These are phyloP conservation scores for Exophiala spinifera DNA, from an alignment of 2,329 filamentous ascomycete genomes.

Conservation along the genomic window DNA sequence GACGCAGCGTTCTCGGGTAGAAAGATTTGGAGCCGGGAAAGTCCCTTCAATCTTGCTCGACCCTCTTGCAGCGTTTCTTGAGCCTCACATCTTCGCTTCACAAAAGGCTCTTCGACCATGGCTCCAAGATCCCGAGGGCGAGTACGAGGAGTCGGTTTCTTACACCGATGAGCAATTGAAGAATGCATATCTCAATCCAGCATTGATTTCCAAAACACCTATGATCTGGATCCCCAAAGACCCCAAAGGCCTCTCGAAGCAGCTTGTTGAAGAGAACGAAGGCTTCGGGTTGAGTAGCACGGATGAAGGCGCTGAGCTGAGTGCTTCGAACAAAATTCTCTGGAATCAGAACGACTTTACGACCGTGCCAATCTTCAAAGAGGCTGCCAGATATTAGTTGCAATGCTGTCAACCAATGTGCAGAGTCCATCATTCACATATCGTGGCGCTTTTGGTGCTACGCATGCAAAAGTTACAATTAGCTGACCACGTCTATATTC, in stretches of 20 bases:
- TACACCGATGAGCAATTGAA: slow-evolving; percentile 62
- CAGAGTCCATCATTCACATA: not conserved
- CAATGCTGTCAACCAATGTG: not conserved
- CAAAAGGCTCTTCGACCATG: slow-evolving; percentile 25
- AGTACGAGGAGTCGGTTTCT: slow-evolving; percentile 69
- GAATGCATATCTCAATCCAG: slow-evolving; percentile 72
- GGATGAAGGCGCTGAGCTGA: slow-evolving; percentile 68
- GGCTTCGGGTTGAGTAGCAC: slow-evolving; percentile 69
- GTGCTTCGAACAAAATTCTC: slow-evolving; percentile 63
- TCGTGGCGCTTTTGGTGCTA: not conserved
- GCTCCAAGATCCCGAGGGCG: slow-evolving; percentile 42
- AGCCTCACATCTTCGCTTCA: slow-evolving; percentile 26
- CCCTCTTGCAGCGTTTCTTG: slow-evolving; percentile 65
- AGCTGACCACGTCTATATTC: not conserved
- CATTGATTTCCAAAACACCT: slow-evolving; percentile 60
- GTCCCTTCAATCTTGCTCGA: slow-evolving; percentile 59
- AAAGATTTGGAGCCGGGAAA: slow-evolving; percentile 13
- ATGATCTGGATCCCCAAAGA: slow-evolving; percentile 81
- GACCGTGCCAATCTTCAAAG: slow-evolving; percentile 29
- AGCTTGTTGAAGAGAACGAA: slow-evolving; percentile 79
- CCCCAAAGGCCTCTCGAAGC: slow-evolving; percentile 66
- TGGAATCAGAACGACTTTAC: slow-evolving; percentile 54
- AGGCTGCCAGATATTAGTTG: slow-evolving; percentile 20
- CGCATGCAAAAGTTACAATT: not conserved
- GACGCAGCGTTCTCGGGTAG: slow-evolving; percentile 13